These are phyloP conservation scores for Penicillium hesseltinei DNA, from an alignment of 2,329 filamentous ascomycete species.

Conservation along the genomic window DNA sequence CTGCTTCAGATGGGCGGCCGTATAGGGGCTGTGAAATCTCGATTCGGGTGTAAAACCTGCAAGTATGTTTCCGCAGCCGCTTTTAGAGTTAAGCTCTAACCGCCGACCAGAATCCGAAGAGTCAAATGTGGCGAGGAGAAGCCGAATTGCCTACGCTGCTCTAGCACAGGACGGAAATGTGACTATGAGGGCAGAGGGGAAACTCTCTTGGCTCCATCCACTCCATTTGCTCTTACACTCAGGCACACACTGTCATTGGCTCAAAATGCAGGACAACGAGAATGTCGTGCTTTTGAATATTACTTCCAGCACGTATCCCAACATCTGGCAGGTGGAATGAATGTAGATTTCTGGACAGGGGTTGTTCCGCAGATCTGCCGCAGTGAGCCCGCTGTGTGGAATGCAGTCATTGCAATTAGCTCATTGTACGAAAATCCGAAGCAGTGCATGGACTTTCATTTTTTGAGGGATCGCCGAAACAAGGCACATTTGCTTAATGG, in stretches of 20 bases:
- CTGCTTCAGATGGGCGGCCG: slow-evolving; percentile 1
- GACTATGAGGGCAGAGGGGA: slow-evolving; percentile 11
- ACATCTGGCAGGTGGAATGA: slow-evolving; percentile 14
- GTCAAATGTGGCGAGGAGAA: slow-evolving; percentile 30
- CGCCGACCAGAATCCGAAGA: slow-evolving; percentile 13
- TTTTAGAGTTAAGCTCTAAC: not conserved
- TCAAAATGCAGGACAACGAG: slow-evolving; percentile 10
- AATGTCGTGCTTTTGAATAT: slow-evolving; percentile 28
- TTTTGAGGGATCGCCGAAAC: not conserved
- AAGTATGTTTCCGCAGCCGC: slow-evolving; percentile 10
- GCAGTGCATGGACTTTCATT: slow-evolving; percentile 12
- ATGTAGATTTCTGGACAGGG: slow-evolving; percentile 23
- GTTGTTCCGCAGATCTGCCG: slow-evolving; percentile 23
- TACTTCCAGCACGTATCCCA: slow-evolving; percentile 22
- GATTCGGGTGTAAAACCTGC: slow-evolving; percentile 19
- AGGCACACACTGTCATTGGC: not conserved
- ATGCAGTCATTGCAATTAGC: slow-evolving; percentile 26
- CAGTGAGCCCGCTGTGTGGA: slow-evolving; percentile 26
- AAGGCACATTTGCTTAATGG: not conserved
- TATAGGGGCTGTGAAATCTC: slow-evolving; percentile 13
- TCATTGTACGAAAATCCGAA: slow-evolving; percentile 20
- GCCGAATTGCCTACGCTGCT: slow-evolving; percentile 21
- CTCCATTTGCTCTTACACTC: not conserved
- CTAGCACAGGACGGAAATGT: slow-evolving; percentile 20
- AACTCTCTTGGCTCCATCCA: not conserved